Base-by-base conservation (phyloP, 495 filamentous ascomycete genomes). In the Aspergillus campestris region DNA sequence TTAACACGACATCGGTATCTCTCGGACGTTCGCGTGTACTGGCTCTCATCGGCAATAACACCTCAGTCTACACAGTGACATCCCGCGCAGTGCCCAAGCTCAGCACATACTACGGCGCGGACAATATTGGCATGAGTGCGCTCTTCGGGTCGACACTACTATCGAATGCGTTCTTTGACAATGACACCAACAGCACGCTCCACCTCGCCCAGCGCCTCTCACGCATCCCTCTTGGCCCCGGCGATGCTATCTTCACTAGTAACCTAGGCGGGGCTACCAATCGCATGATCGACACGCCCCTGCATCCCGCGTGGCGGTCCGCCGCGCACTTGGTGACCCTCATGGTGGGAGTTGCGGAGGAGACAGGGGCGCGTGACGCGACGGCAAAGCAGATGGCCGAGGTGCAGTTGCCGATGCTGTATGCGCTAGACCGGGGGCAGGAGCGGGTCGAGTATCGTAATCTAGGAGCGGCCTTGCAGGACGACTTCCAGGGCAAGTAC, bases 401-500 rank as follows among this genome's bases (percentile, higher is more conserved):
- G 11, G 40, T 30, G 40, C 10, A 31, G 10, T 31, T 42, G 40
- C 40, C 40, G 40, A 27, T 42, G 28, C n/a, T 42, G 11, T n/a
- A 29, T 3, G 31, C 40, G 40, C 28, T 42, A 1, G 40, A 42
- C 4, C 18, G 2, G 18, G 18, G 18, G 41, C 45, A 34, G 7
- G 33, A 24, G 31, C 27, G 14, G 42, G 68, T 68, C 8, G 50
- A 65, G 5, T 72, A 72, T 44, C 31, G 57, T 35, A 73, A 72
- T 39, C 68, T 72, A 51, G 66, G 57, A 0, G 62, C 70, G 36
- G 39, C 56, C 5, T 60, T 64, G 31, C 65, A 67, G 31, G 41
- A 45, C 9, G 53, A 55, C 6, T 71, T 65, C 55, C 67, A 63
- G 35, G 34, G 61, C 13, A 59, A 58, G 4, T 73, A 65, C 52